Conservation (phyloP, 257 asterid species). For the Petunia axillaris region DNA sequence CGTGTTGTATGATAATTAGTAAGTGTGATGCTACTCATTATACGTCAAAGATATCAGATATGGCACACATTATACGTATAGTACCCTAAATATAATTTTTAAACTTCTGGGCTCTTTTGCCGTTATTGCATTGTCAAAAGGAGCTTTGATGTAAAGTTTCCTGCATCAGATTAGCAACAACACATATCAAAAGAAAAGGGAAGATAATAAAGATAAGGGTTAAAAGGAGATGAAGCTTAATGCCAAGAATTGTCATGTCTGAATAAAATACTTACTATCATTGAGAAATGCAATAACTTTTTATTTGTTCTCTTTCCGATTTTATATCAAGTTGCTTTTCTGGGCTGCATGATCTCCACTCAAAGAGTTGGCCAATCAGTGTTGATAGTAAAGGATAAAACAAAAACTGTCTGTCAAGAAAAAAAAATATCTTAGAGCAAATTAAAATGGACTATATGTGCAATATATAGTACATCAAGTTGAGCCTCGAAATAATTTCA, state of each 20-base stretch:
- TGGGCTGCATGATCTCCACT: slow-evolving; percentile 48
- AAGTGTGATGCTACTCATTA: slow-evolving; percentile 27
- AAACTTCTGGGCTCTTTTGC: not conserved
- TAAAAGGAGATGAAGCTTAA: slow-evolving; percentile 25
- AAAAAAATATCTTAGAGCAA: slow-evolving; percentile 35
- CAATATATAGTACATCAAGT: not conserved
- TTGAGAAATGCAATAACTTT: slow-evolving; percentile 25
- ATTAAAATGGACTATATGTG: not conserved
- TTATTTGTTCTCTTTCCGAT: slow-evolving; percentile 19
- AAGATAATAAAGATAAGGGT: slow-evolving; percentile 44
- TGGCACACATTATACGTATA: not conserved
- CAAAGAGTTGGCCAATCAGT: slow-evolving; percentile 37
- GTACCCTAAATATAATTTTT: slow-evolving; percentile 7
- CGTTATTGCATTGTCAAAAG: slow-evolving; percentile 17
- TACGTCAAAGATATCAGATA: slow-evolving; percentile 1
- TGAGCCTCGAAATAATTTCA: not conserved
- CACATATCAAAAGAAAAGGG: slow-evolving; percentile 35
- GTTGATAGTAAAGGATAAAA: slow-evolving; percentile 15
- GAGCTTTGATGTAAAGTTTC: slow-evolving; percentile 34
- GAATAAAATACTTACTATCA: slow-evolving; percentile 30
- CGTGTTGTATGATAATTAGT: slow-evolving; percentile 2
- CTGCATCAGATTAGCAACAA: slow-evolving; percentile 64
- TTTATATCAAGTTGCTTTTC: not conserved
- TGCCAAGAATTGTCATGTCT: slow-evolving; percentile 38
- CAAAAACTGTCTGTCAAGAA: slow-evolving; percentile 19